A percentile compares a stretch with the other conserved stretches of the same genome.
Evolutionary conservation across 2,329 filamentous ascomycete species (phyloP).

Genomic region (Pseudogymnoascus sp.): DNA sequence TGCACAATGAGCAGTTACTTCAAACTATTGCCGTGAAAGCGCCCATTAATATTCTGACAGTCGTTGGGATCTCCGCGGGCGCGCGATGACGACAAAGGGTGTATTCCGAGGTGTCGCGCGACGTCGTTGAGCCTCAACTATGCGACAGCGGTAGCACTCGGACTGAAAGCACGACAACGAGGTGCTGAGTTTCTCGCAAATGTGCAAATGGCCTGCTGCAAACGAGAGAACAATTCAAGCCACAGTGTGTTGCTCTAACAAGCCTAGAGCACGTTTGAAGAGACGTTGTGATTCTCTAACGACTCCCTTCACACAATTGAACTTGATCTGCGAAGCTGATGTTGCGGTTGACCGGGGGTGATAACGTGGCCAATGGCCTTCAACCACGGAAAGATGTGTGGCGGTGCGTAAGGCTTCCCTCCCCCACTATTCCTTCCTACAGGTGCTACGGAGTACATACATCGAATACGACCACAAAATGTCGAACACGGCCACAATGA

Average conservation of each 20-base stretch:
- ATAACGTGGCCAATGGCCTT: slow-evolving; percentile 4
- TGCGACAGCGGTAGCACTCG: slow-evolving; percentile 6
- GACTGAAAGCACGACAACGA: background rate
- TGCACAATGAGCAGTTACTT: slow-evolving; percentile 5
- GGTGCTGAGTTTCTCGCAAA: background rate
- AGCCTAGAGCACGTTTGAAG: background rate
- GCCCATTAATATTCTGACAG: background rate
- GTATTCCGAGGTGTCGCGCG: background rate
- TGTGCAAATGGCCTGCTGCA: background rate
- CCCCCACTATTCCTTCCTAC: slow-evolving; percentile 1
- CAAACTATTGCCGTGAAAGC: background rate
- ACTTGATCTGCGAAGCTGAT: slow-evolving; percentile 7
- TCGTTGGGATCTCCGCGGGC: background rate
- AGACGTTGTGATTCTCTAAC: background rate
- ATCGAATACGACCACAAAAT: background rate
- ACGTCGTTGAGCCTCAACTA: slow-evolving; percentile 8
- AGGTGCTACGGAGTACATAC: background rate
- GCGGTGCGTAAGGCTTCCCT: background rate
- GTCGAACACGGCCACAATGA: background rate
- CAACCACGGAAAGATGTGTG: slow-evolving; percentile 4
- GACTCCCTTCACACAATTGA: slow-evolving; percentile 3
- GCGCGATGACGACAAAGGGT: background rate
- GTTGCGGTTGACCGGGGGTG: background rate
- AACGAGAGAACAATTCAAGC: slow-evolving; percentile 3
- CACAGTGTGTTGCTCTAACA: background rate